Base-by-base conservation (phyloP, 768 basidiomycete genomes). In the Clitopilus passeckerianus region DNA sequence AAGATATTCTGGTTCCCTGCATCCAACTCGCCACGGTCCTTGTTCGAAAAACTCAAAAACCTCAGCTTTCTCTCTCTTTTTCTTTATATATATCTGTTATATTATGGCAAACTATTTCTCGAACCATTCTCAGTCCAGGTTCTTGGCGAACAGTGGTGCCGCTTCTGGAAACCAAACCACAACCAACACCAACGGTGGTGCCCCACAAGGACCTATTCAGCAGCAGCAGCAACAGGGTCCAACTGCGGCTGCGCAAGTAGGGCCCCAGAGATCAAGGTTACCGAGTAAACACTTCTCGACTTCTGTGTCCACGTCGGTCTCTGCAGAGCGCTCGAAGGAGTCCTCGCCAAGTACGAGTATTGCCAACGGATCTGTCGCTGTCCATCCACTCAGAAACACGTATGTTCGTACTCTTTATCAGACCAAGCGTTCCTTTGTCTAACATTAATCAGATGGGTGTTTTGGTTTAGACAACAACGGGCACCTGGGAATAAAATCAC, bases 381-480 rank as follows among this genome's bases (percentile, higher is more conserved):
- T 89, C 2, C 90, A 91, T 74, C 90, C 90, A 57, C 79, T 93
- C 64, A 79, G 87, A 81, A 89, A 89, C 79, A 92, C 91, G 90
- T 92, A 89, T 86, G 90, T 89, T 86, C 83, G 81, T 85, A 78
- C 70, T 74, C 65, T 63, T 61, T 64, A 57, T 66, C 67, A 64
- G 65, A 65, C 67, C 53, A 59, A 57, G 20, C 54, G 58, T 53
- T 55, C 60, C 61, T 59, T 61, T 56, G 61, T 64, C 56, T 66
- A 50, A 61, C 22, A 15, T 30, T 33, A 3, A 50, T 50, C 54
- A 93, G 91, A 59, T 95, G 93, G 93, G 82, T 92, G 6, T 93
- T 93, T 70, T 95, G 90, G 89, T 95, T 93, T 76, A 84, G 91
- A 63, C 90, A 93, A 68, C 93, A 96, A 70, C 89, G 92, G 62